A percentile compares a stretch with the other conserved stretches of the same genome.
phyloP scores from a whole-genome alignment of 495 filamentous ascomycete genomes.

The Penicillium bialowiezense region DNA sequence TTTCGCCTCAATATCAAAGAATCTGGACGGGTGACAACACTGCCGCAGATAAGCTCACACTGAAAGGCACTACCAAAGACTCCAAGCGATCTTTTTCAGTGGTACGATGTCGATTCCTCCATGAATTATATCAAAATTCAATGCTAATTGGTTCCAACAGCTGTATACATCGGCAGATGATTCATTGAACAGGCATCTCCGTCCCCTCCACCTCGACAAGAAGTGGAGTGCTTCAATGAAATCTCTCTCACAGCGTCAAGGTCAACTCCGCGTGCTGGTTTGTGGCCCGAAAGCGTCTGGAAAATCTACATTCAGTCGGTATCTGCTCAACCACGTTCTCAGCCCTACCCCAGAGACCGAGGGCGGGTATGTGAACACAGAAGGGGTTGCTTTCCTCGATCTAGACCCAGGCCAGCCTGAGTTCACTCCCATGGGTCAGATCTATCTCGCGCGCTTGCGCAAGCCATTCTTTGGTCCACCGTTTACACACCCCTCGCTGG shows the following conservation, averaged over 20 bases:
- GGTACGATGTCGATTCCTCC: conserved; percentile 25
- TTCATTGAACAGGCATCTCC: conserved; percentile 48
- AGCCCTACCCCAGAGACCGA: conserved; percentile 43
- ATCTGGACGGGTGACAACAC: conserved; percentile 65
- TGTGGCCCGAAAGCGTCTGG: conserved; percentile 82
- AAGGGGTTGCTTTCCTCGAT: conserved; percentile 66
- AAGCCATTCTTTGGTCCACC: conserved; percentile 69
- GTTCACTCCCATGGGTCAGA: conserved; percentile 70
- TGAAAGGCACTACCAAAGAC: conserved; percentile 22
- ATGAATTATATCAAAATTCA: background rate
- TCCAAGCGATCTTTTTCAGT: conserved; percentile 42
- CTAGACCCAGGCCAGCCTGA: conserved; percentile 84
- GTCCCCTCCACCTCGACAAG: conserved; percentile 60
- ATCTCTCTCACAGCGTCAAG: conserved; percentile 33
- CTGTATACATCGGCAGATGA: conserved; percentile 48
- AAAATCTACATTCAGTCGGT: conserved; percentile 79
- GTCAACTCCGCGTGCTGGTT: conserved; percentile 51
- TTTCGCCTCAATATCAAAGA: conserved; percentile 68
- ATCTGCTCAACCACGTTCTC: conserved; percentile 74
- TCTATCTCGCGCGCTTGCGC: conserved; percentile 66
- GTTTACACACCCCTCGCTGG: conserved; percentile 63
- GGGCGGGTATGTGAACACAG: conserved; percentile 30
- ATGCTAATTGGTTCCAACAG: conserved; percentile 23
- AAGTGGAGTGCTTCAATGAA: conserved; percentile 58
- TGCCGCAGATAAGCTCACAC: conserved; percentile 35